Conservation (phyloP, 2,329 filamentous ascomycete genomes). For the Phaeoacremonium minimum region DNA sequence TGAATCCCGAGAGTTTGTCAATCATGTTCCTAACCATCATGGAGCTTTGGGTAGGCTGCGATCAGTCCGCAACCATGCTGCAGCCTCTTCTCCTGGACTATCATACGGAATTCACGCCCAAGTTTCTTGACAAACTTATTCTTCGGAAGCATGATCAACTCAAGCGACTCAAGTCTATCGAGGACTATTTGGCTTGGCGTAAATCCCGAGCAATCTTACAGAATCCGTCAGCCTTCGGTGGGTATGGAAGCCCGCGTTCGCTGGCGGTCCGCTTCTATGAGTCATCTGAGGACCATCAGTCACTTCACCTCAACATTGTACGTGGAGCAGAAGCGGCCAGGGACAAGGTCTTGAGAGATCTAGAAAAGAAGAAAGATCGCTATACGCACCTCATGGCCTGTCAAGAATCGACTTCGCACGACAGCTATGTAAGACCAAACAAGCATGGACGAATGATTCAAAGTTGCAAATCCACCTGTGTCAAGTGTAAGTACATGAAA, state of each 20-base stretch:
- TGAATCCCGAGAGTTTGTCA: conserved; percentile 41
- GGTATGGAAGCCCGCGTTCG: conserved; percentile 24
- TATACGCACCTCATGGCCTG: conserved; percentile 21
- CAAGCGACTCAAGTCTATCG: conserved; percentile 35
- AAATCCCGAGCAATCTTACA: conserved; percentile 7
- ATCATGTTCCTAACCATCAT: conserved; percentile 50
- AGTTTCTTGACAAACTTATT: conserved; percentile 36
- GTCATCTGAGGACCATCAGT: too few relatives aligned
- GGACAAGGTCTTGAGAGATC: too few relatives aligned
- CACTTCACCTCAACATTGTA: too few relatives aligned
- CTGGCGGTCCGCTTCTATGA: conserved; percentile 48
- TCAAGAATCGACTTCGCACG: conserved; percentile 2
- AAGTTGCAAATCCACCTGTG: conserved; percentile 17
- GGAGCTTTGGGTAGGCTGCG: conserved; percentile 56
- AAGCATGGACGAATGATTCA: background rate
- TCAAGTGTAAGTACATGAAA: conserved; percentile 24
- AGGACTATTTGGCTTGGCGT: conserved; percentile 40
- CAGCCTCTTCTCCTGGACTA: conserved; percentile 42
- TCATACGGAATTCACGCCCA: conserved; percentile 32
- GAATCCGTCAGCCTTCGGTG: conserved; percentile 26
- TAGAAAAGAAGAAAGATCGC: conserved; percentile 11
- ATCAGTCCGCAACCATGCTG: conserved; percentile 34
- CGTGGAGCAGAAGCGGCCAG: too few relatives aligned
- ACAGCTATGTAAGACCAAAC: background rate
- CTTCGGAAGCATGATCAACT: conserved; percentile 39